Evolutionary conservation across 2,329 filamentous ascomycete genomes (phyloP).

Genomic region (Tolypocladium amazonense): DNA sequence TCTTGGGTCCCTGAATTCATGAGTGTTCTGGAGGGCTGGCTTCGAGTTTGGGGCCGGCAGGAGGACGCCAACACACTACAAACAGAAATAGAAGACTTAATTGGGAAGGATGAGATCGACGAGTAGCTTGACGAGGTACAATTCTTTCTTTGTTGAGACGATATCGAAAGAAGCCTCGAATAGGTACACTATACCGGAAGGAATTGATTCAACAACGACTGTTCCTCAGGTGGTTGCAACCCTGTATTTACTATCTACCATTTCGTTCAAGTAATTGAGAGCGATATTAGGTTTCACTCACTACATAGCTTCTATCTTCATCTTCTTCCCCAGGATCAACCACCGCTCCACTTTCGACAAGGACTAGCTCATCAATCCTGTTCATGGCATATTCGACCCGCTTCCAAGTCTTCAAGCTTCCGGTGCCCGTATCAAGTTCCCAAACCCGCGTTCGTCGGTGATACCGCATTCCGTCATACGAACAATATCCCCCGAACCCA

Average conservation of each 20-base stretch:
- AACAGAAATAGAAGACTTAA: too few relatives aligned
- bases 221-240: too few relatives aligned
- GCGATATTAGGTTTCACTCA: not conserved
- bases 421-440: conserved; percentile 14
- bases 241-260: too few relatives aligned
- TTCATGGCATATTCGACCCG: conserved; percentile 17
- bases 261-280: too few relatives aligned
- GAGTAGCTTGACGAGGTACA: too few relatives aligned
- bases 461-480: not conserved
- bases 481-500: not conserved
- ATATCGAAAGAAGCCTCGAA: too few relatives aligned
- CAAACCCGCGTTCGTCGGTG: conserved; percentile 11
- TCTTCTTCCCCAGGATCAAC: not conserved
- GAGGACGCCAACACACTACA: too few relatives aligned
- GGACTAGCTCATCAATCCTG: conserved; percentile 20
- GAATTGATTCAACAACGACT: too few relatives aligned
- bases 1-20: not conserved
- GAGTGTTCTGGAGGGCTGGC: not conserved
- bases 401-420: conserved; percentile 17
- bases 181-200: too few relatives aligned
- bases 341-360: conserved; percentile 10
- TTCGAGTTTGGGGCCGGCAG: not conserved
- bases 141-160: too few relatives aligned
- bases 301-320: not conserved
- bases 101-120: too few relatives aligned